These are phyloP conservation scores for Dissoconium aciculare DNA, from an alignment of 2,329 filamentous ascomycete species.

Conservation along the genomic window DNA sequence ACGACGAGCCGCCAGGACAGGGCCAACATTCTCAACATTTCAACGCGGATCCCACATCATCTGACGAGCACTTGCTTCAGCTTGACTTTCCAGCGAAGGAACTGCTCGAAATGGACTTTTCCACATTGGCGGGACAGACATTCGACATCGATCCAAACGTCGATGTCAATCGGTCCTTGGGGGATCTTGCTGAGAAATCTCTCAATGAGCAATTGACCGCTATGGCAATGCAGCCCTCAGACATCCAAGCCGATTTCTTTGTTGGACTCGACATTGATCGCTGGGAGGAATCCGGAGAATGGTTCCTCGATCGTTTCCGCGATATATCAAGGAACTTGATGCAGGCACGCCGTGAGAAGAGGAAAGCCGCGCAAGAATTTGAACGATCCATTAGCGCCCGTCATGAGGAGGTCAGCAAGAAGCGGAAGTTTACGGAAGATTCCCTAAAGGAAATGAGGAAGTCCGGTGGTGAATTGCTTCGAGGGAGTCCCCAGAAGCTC, in stretches of 20 bases:
- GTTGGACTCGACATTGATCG: slow-evolving; percentile 36
- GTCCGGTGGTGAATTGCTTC: slow-evolving; percentile 39
- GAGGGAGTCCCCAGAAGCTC: slow-evolving; percentile 28
- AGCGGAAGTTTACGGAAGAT: slow-evolving; percentile 27
- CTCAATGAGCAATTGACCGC: slow-evolving; percentile 14
- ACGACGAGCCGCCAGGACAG: slow-evolving; percentile 4
- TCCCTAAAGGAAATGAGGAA: slow-evolving; percentile 35
- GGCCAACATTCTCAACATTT: slow-evolving; percentile 6
- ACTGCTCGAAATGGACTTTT: slow-evolving; percentile 17
- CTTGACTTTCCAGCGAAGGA: slow-evolving; percentile 18
- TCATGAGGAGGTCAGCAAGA: slow-evolving; percentile 36
- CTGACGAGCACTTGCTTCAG: background rate
- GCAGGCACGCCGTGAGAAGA: slow-evolving; percentile 37
- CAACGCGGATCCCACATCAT: slow-evolving; percentile 4
- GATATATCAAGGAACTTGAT: slow-evolving; percentile 38
- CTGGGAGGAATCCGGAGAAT: slow-evolving; percentile 49
- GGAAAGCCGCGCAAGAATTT: slow-evolving; percentile 37
- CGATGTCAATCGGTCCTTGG: too few relatives aligned
- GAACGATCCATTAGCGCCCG: slow-evolving; percentile 41
- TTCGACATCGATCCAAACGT: slow-evolving; percentile 18
- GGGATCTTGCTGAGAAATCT: slow-evolving; percentile 8
- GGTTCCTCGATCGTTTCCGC: slow-evolving; percentile 42
- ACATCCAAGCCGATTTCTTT: slow-evolving; percentile 37
- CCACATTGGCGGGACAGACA: slow-evolving; percentile 14
- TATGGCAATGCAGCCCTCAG: slow-evolving; percentile 4